Percentiles rank a stretch among this genome's conserved stretches.
Conservation (phyloP, 805 yeast species). For the Candida nanaspora region DNA sequence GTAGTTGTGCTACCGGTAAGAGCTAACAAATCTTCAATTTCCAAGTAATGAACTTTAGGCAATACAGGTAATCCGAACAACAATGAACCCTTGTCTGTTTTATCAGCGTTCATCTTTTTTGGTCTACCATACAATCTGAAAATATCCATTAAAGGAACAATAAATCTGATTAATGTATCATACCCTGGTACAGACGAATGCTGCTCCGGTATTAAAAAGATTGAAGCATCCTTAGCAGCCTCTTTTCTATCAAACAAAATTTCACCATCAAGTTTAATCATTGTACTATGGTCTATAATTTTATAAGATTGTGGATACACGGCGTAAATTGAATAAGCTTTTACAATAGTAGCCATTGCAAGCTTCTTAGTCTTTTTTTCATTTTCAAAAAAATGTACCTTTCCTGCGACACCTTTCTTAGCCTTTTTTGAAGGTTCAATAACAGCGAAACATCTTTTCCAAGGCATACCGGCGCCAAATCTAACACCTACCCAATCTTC, state of each 20-base stretch:
- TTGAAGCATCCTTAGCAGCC: slow-evolving; percentile 46
- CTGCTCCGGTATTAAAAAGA: slow-evolving; percentile 76
- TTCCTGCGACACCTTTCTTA: slow-evolving; percentile 50
- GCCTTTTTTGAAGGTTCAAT: slow-evolving; percentile 56
- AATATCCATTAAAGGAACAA: slow-evolving; percentile 69
- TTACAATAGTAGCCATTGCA: slow-evolving; percentile 72
- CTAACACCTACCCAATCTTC: slow-evolving; percentile 95
- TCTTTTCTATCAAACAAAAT: slow-evolving; percentile 52
- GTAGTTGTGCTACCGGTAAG: slow-evolving; percentile 23
- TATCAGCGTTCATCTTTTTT: slow-evolving; percentile 64
- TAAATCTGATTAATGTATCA: slow-evolving; percentile 77
- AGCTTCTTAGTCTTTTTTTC: slow-evolving; percentile 67
- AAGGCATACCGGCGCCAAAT: slow-evolving; percentile 96
- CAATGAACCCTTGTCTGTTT: slow-evolving; percentile 54
- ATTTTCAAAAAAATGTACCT: slow-evolving; percentile 72
- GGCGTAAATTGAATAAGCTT: slow-evolving; percentile 72
- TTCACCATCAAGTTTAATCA: slow-evolving; percentile 82
- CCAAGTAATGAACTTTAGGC: slow-evolving; percentile 68
- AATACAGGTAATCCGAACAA: slow-evolving; percentile 79
- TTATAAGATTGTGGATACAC: slow-evolving; percentile 84
- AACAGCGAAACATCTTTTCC: slow-evolving; percentile 92
- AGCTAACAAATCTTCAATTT: slow-evolving; percentile 44
- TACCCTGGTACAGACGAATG: slow-evolving; percentile 80
- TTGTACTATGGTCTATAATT: slow-evolving; percentile 79
- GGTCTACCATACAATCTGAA: slow-evolving; percentile 83